Percentiles rank a stretch among this genome's conserved stretches.
These are phyloP conservation scores for Calendula officinalis DNA, from an alignment of 129 eudicot species.

Conservation along the genomic window DNA sequence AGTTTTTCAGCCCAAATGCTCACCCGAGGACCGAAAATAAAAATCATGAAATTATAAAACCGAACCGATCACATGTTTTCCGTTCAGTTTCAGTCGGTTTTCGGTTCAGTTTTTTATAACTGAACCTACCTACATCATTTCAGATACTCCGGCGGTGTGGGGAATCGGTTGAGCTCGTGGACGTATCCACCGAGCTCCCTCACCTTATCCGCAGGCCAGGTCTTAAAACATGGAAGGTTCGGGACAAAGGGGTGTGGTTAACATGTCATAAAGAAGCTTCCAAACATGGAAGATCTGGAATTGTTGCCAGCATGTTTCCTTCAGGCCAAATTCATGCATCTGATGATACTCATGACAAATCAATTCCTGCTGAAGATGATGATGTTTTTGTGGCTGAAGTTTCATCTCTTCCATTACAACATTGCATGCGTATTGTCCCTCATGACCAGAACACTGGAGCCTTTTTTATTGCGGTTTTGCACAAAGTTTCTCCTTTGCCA, in stretches of 20 bases:
- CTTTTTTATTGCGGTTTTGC: conserved; percentile 91
- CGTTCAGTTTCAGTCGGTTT: too few species aligned
- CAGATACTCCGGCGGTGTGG: conserved; percentile 87
- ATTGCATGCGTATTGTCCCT: conserved; percentile 96
- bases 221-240: conserved; percentile 92
- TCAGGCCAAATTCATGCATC: conserved; percentile 48
- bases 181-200: conserved; percentile 86
- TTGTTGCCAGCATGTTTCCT: conserved; percentile 87
- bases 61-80: too few species aligned
- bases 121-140: conserved; percentile 3
- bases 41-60: too few species aligned
- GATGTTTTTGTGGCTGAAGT: conserved; percentile 54
- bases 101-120: too few species aligned
- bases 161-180: conserved; percentile 81
- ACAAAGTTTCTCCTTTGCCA: conserved; percentile 67
- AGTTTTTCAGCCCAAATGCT: too few species aligned
- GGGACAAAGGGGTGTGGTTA: conserved; percentile 81
- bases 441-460: conserved; percentile 98
- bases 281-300: conserved; percentile 54
- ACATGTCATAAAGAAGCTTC: conserved; percentile 73
- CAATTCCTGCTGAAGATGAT: conserved; percentile 14
- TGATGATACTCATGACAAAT: conserved; percentile 10
- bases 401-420: conserved; percentile 80
- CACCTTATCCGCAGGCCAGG: conserved; percentile 93
- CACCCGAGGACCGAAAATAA: too few species aligned